Percentiles rank a stretch among this genome's conserved stretches.
These are phyloP conservation scores for Fusarium papillatum DNA, from an alignment of 2,329 filamentous ascomycete species.

Conservation along the genomic window DNA sequence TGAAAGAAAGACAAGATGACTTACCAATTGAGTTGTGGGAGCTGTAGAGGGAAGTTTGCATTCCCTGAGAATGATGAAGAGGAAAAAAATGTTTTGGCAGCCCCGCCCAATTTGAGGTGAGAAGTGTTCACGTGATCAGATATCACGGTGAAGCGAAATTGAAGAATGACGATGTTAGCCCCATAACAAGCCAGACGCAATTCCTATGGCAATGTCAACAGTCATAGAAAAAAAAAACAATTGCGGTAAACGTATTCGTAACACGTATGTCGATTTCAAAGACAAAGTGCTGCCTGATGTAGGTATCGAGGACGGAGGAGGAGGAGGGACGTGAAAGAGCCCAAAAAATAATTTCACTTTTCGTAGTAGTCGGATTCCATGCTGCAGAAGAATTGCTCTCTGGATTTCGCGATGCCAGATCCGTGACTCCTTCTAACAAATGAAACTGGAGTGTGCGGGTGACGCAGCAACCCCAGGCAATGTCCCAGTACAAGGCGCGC, in stretches of 20 bases:
- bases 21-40: conserved; percentile 49
- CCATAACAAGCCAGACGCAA: background rate
- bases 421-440: conserved; percentile 49
- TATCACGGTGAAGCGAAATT: conserved; percentile 30
- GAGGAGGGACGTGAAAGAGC: conserved; percentile 19
- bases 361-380: conserved; percentile 45
- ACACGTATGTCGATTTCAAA: conserved; percentile 36
- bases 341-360: conserved; percentile 46
- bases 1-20: conserved; percentile 28
- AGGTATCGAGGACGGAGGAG: conserved; percentile 1
- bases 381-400: conserved; percentile 48
- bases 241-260: conserved; percentile 20
- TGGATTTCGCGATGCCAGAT: conserved; percentile 48
- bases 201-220: conserved; percentile 26
- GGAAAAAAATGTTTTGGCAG: conserved; percentile 12
- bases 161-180: background rate
- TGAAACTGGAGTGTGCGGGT: conserved; percentile 46
- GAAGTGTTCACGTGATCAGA: conserved; percentile 22
- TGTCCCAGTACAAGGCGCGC: conserved; percentile 48
- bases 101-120: conserved; percentile 40
- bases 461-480: conserved; percentile 46
- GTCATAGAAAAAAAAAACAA: background rate
- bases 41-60: conserved; percentile 18
- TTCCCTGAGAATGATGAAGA: conserved; percentile 14
- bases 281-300: conserved; percentile 13